phyloP scores from a whole-genome alignment of 805 yeast species.

The Candida sithepensis region DNA sequence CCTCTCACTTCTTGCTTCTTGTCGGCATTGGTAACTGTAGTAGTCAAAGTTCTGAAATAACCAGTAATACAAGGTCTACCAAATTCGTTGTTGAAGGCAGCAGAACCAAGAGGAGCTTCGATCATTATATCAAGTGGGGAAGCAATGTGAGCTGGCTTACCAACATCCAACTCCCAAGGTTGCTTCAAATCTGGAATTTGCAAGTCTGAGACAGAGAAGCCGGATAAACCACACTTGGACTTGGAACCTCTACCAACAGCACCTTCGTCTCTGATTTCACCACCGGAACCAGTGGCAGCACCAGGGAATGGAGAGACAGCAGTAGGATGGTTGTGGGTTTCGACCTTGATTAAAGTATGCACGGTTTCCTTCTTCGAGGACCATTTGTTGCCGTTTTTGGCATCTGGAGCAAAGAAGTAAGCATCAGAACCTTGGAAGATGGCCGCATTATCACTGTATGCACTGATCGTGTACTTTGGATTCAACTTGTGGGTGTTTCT shows the following conservation, averaged over 20 bases:
- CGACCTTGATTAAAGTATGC: slow-evolving; percentile 90
- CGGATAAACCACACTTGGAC: slow-evolving; percentile 93
- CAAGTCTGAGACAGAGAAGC: slow-evolving; percentile 88
- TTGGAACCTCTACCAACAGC: slow-evolving; percentile 99
- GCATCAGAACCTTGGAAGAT: slow-evolving; percentile 84
- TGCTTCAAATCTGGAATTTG: slow-evolving; percentile 79
- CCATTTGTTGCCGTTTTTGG: slow-evolving; percentile 64
- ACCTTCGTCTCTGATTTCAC: slow-evolving; percentile 99
- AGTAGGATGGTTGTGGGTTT: slow-evolving; percentile 98
- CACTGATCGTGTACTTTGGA: slow-evolving; percentile 83
- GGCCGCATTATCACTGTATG: slow-evolving; percentile 97
- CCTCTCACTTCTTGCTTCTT: slow-evolving; percentile 82
- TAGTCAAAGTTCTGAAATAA: slow-evolving; percentile 91
- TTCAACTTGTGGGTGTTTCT: slow-evolving; percentile 82
- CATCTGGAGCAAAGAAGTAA: slow-evolving; percentile 75
- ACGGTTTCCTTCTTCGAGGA: slow-evolving; percentile 69
- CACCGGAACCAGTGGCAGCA: slow-evolving; percentile 99
- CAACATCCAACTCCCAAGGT: slow-evolving; percentile 94
- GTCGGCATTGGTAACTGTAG: slow-evolving; percentile 59
- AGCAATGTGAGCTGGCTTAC: slow-evolving; percentile 91
- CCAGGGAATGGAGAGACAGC: slow-evolving; percentile 99
- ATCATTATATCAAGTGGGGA: slow-evolving; percentile 91
- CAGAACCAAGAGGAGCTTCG: slow-evolving; percentile 96
- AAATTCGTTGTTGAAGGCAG: slow-evolving; percentile 97
- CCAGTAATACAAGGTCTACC: slow-evolving; percentile 98